These are phyloP conservation scores for Amanita phalloides DNA, from an alignment of 768 basidiomycete genomes.

Conservation along the genomic window DNA sequence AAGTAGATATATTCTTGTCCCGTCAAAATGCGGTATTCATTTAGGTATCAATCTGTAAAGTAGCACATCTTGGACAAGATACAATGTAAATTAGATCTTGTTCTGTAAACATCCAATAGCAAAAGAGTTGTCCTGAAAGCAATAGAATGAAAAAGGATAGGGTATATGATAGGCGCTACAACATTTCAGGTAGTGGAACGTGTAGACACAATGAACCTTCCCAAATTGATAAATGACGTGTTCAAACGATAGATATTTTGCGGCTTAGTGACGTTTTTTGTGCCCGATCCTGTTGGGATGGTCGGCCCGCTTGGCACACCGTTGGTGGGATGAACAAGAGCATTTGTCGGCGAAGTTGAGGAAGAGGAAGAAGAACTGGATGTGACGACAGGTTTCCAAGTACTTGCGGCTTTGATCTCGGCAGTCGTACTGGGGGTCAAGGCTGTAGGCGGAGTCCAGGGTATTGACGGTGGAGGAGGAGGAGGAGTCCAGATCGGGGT, in stretches of 20 bases:
- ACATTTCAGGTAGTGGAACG: not conserved
- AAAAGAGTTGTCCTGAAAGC: not conserved
- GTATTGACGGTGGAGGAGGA: not conserved
- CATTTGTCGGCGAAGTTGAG: too few relatives aligned
- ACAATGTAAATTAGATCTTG: not conserved
- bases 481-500: slow-evolving; percentile 9
- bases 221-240: slow-evolving; percentile 25
- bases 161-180: not conserved
- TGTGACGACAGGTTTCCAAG: slow-evolving; percentile 7
- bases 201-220: slow-evolving; percentile 21
- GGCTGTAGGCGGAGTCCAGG: slow-evolving; percentile 7
- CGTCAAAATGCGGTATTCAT: not conserved
- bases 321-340: slow-evolving; percentile 8
- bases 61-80: not conserved
- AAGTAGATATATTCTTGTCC: not conserved
- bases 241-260: slow-evolving; percentile 24
- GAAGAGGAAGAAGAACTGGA: slow-evolving; percentile 5
- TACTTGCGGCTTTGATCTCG: slow-evolving; percentile 9
- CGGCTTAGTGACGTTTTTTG: slow-evolving; percentile 10
- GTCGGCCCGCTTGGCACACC: slow-evolving; percentile 21
- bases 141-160: not conserved
- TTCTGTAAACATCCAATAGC: not conserved
- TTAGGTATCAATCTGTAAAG: not conserved
- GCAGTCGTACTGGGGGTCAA: slow-evolving; percentile 8
- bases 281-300: slow-evolving; percentile 19